Percentiles rank a stretch among this genome's conserved stretches.
phyloP scores from a whole-genome alignment of 1,284 basidiomycete genomes.

The Cutaneotrichosporon arboriforme region DNA sequence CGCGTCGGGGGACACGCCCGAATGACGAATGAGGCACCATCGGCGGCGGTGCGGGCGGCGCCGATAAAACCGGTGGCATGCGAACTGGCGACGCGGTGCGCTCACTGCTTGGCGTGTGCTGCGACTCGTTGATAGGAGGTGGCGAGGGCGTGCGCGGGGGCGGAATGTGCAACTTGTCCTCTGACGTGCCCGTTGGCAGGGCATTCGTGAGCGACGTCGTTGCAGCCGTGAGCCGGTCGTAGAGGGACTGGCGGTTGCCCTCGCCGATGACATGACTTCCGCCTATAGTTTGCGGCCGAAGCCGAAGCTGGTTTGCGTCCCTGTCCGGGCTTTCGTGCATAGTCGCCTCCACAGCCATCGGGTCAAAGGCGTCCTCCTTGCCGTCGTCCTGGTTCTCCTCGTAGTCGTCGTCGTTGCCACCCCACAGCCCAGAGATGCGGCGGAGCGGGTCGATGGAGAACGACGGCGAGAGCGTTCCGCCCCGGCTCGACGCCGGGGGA shows the following conservation, averaged over 20 bases:
- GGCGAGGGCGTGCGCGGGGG: constrained; percentile 6
- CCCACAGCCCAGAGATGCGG: constrained; percentile 33
- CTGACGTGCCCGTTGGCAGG: not conserved
- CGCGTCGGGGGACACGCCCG: constrained; percentile 6
- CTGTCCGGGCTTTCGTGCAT: not conserved
- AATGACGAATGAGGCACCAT: constrained; percentile 19
- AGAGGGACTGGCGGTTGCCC: constrained; percentile 11
- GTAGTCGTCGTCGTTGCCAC: constrained; percentile 1
- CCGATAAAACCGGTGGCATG: constrained; percentile 8
- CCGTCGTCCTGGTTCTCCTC: constrained; percentile 1
- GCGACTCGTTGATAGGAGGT: not conserved
- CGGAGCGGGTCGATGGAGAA: constrained; percentile 25
- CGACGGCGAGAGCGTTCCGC: constrained; percentile 7
- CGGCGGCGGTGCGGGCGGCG: constrained; percentile 8
- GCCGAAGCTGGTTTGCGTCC: not conserved
- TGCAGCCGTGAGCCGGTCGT: constrained; percentile 12
- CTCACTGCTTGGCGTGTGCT: constrained; percentile 9
- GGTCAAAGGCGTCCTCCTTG: constrained; percentile 32
- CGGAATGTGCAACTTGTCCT: constrained; percentile 11
- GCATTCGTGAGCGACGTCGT: constrained; percentile 2
- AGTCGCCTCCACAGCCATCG: constrained; percentile 18
- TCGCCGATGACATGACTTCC: not conserved
- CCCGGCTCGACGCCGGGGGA: constrained; percentile 7
- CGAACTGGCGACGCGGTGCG: constrained; percentile 15
- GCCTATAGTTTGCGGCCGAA: not conserved